Percentiles rank a stretch among this genome's conserved stretches.
Evolutionary conservation across 768 basidiomycete genomes (phyloP).

Genomic region (Lactifluus subvellereus): DNA sequence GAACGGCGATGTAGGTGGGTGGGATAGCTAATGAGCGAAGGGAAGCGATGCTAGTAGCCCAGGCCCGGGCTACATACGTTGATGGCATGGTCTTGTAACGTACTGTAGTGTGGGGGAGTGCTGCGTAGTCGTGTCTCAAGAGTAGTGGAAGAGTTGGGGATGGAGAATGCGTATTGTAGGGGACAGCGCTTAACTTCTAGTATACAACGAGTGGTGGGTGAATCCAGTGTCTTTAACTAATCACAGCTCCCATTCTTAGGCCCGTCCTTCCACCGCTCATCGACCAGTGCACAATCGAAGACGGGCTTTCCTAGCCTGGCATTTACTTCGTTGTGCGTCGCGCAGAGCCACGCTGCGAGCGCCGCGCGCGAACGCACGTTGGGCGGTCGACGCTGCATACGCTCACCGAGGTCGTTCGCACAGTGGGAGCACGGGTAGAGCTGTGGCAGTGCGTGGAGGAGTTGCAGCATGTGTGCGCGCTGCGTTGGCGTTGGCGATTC

Average conservation of each 20-base stretch:
- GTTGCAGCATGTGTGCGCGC: constrained; percentile 75
- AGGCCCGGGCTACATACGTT: too few species aligned
- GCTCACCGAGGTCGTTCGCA: constrained; percentile 72
- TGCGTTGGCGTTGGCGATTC: constrained; percentile 69
- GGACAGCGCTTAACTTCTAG: too few species aligned
- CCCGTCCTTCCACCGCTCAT: constrained; percentile 91
- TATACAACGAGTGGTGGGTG: background rate
- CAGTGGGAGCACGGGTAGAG: constrained; percentile 89
- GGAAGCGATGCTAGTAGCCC: too few species aligned
- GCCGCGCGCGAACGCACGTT: constrained; percentile 66
- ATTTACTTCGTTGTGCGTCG: constrained; percentile 92
- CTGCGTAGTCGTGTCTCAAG: too few species aligned
- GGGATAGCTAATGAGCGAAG: too few species aligned
- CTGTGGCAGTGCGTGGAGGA: constrained; percentile 70
- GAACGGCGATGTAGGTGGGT: too few species aligned
- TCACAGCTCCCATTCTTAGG: constrained; percentile 86
- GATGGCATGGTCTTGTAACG: too few species aligned
- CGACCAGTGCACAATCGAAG: constrained; percentile 78
- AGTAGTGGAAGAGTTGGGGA: background rate
- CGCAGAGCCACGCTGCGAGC: constrained; percentile 83
- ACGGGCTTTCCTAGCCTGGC: constrained; percentile 71
- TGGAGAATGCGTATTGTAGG: background rate
- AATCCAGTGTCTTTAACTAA: constrained; percentile 30
- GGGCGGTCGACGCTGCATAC: constrained; percentile 61
- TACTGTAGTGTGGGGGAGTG: too few species aligned